Evolutionary conservation across 1,139 yeast genomes (phyloP).

Genomic region (Scheffersomyces insectosa): DNA sequence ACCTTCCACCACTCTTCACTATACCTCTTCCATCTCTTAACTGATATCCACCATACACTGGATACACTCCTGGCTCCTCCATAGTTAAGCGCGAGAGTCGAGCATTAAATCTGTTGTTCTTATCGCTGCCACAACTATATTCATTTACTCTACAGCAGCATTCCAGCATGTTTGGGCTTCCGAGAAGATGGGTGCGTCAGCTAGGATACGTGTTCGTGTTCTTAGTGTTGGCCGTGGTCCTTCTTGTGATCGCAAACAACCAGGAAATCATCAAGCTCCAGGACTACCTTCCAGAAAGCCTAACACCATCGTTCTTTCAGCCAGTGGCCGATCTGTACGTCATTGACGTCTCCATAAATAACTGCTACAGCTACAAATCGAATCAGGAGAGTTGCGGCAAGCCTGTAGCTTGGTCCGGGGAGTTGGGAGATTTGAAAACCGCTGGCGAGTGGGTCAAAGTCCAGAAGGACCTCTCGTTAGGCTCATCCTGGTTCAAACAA

Average conservation of each 20-base stretch:
- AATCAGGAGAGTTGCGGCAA: slow-evolving; percentile 31
- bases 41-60: too few species aligned
- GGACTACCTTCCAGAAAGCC: slow-evolving; percentile 28
- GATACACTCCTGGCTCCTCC: too few species aligned
- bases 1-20: too few species aligned
- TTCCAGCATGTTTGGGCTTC: slow-evolving; percentile 8
- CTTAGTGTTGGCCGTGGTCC: slow-evolving; percentile 16
- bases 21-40: too few species aligned
- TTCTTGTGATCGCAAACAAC: slow-evolving; percentile 35
- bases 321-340: slow-evolving; percentile 39
- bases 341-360: slow-evolving; percentile 35
- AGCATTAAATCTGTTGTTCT: too few species aligned
- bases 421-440: slow-evolving; percentile 28
- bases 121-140: background rate
- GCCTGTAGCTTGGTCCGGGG: slow-evolving; percentile 29
- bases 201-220: slow-evolving; percentile 20
- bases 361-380: slow-evolving; percentile 29
- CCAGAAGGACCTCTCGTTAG: slow-evolving; percentile 41
- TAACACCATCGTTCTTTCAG: slow-evolving; percentile 42
- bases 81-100: too few species aligned
- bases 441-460: slow-evolving; percentile 37
- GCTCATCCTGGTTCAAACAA: slow-evolving; percentile 32
- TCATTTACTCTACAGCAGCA: background rate
- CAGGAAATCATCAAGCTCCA: slow-evolving; percentile 30
- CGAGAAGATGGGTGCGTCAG: slow-evolving; percentile 23